Evolutionary conservation across 2,329 filamentous ascomycete species (phyloP).

Genomic region (Cryphonectria parasitica): DNA sequence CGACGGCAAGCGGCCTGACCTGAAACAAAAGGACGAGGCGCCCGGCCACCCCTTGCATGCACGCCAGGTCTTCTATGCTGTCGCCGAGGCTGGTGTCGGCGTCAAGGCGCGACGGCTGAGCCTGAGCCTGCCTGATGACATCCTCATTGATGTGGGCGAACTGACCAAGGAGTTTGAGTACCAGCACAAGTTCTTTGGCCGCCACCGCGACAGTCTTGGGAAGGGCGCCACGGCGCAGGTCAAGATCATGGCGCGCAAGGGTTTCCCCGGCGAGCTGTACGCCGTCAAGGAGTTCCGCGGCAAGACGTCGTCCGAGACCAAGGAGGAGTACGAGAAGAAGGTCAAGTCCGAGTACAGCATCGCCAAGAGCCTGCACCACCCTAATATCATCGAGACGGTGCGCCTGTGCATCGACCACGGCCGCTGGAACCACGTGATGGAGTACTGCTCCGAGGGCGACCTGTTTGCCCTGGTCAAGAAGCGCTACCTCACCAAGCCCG

Average conservation of each 20-base stretch:
- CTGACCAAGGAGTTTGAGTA: constrained; percentile 73
- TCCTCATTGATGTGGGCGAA: constrained; percentile 71
- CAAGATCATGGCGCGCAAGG: constrained; percentile 76
- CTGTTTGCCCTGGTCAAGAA: constrained; percentile 76
- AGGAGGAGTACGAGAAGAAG: constrained; percentile 81
- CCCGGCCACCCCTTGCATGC: constrained; percentile 32
- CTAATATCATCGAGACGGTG: constrained; percentile 83
- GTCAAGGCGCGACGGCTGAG: constrained; percentile 81
- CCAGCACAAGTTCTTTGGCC: constrained; percentile 70
- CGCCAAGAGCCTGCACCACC: constrained; percentile 81
- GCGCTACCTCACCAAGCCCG: constrained; percentile 71
- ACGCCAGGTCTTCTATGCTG: constrained; percentile 41
- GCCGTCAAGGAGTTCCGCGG: constrained; percentile 88
- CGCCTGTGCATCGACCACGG: constrained; percentile 74
- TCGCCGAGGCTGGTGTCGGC: constrained; percentile 72
- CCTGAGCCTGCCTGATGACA: constrained; percentile 73
- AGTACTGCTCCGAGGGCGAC: constrained; percentile 84
- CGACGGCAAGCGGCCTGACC: constrained; percentile 43
- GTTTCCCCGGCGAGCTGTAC: constrained; percentile 66
- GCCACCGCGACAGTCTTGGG: constrained; percentile 75
- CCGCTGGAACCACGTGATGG: constrained; percentile 91
- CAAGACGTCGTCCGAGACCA: constrained; percentile 69
- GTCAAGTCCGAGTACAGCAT: constrained; percentile 92
- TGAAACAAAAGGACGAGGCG: constrained; percentile 32
- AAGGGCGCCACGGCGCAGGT: constrained; percentile 85